Percentiles rank a stretch among this genome's conserved stretches.
phyloP scores from a whole-genome alignment of 768 basidiomycete species.

The Sarcodon sp. region DNA sequence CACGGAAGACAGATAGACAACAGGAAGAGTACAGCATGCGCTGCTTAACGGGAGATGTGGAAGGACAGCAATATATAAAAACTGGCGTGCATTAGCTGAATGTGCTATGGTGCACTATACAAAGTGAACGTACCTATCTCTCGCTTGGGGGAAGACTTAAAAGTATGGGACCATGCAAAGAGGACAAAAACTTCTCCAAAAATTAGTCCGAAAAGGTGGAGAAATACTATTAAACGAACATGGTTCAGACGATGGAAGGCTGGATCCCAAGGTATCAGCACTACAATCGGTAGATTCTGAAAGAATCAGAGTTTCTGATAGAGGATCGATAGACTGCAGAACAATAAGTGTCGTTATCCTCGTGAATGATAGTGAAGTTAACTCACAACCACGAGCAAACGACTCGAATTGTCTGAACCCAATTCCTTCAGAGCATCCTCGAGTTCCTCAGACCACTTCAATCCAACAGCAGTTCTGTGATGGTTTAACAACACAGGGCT shows the following conservation, averaged over 20 bases:
- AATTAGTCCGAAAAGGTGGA: slow-evolving; percentile 2
- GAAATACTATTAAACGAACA: slow-evolving; percentile 18
- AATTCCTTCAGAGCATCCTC: slow-evolving; percentile 53
- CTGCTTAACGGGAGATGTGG: slow-evolving; percentile 64
- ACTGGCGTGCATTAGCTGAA: slow-evolving; percentile 26
- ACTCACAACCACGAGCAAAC: slow-evolving; percentile 57
- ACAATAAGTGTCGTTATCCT: background rate
- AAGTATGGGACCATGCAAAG: slow-evolving; percentile 47
- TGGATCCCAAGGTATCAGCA: slow-evolving; percentile 29
- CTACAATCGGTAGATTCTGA: slow-evolving; percentile 24
- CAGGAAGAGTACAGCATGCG: slow-evolving; percentile 86
- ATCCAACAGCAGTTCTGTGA: slow-evolving; percentile 38
- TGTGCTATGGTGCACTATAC: background rate
- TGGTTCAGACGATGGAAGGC: slow-evolving; percentile 46
- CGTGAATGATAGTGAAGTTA: background rate
- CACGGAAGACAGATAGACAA: slow-evolving; percentile 38
- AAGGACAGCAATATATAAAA: slow-evolving; percentile 89
- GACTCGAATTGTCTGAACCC: slow-evolving; percentile 29
- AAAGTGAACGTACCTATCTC: slow-evolving; percentile 39
- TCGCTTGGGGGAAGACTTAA: slow-evolving; percentile 26
- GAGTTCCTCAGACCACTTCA: slow-evolving; percentile 56
- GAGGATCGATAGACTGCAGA: background rate
- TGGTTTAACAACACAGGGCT: slow-evolving; percentile 42
- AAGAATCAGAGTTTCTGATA: slow-evolving; percentile 46
- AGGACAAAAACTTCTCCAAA: slow-evolving; percentile 37